Evolutionary conservation across 192 early-diverging fungal species (phyloP).

Genomic region (Mortierella alpina): DNA sequence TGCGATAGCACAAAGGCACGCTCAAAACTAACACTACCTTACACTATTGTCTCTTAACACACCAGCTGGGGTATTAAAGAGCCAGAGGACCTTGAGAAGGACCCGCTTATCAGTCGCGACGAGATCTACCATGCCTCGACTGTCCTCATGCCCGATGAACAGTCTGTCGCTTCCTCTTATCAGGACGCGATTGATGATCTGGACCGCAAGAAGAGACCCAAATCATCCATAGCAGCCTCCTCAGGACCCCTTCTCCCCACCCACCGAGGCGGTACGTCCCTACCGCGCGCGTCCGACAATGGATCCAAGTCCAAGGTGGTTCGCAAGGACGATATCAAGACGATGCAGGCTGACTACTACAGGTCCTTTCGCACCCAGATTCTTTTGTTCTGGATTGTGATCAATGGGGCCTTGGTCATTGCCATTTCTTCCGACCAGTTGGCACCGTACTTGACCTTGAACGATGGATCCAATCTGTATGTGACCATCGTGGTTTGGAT

Average conservation of each 20-base stretch:
- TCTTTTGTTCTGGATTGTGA: slow-evolving; percentile 42
- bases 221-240: background rate
- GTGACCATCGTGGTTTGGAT: slow-evolving; percentile 47
- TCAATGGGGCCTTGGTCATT: slow-evolving; percentile 44
- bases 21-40: background rate
- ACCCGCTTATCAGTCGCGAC: slow-evolving; percentile 44
- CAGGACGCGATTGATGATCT: slow-evolving; percentile 48
- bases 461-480: slow-evolving; percentile 46
- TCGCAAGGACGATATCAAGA: slow-evolving; percentile 39
- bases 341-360: slow-evolving; percentile 49
- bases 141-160: slow-evolving; percentile 49
- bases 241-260: background rate
- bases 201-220: slow-evolving; percentile 33
- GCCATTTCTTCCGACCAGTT: slow-evolving; percentile 50
- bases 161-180: slow-evolving; percentile 21
- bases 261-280: background rate
- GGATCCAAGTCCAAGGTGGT: slow-evolving; percentile 4
- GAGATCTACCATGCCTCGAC: slow-evolving; percentile 51
- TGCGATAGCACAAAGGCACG: background rate
- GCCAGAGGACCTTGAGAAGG: slow-evolving; percentile 50
- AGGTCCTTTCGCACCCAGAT: slow-evolving; percentile 40
- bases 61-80: slow-evolving; percentile 53
- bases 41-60: background rate
- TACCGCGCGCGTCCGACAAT: background rate
- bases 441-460: slow-evolving; percentile 29